Conservation (phyloP, 176 grass and related monocot genomes). For the Poa pratensis region DNA sequence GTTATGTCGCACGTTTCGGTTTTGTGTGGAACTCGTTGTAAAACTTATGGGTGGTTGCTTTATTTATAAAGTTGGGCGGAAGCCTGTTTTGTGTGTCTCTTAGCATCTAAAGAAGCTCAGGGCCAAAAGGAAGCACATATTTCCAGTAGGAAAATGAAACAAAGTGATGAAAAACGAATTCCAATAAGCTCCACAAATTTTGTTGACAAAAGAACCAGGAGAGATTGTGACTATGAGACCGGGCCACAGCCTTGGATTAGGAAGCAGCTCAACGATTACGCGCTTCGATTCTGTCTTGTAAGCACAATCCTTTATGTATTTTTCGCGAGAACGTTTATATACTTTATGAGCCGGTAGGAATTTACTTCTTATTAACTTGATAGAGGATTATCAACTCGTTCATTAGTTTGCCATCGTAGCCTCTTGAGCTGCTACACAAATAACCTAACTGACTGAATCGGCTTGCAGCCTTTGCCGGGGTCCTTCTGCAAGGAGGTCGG, state of each 20-base stretch:
- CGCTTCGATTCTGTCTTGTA: background rate
- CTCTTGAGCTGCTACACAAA: background rate
- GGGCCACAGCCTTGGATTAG: background rate
- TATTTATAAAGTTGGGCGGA: no score
- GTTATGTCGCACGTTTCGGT: no score
- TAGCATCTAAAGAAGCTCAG: background rate
- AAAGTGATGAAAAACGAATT: background rate
- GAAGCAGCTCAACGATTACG: conserved; percentile 7
- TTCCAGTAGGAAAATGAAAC: background rate
- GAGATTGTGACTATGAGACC: no score
- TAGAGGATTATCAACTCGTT: background rate
- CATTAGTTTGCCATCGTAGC: background rate
- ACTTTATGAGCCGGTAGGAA: background rate
- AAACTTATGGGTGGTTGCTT: no score
- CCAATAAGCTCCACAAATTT: background rate
- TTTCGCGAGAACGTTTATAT: background rate
- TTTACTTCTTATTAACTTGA: background rate
- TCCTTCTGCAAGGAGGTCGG: background rate
- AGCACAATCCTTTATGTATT: conserved; percentile 1
- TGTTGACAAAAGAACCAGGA: background rate
- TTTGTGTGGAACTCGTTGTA: no score
- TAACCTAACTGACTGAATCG: background rate
- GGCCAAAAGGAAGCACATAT: background rate
- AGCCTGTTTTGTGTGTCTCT: background rate
- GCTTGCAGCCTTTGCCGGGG: no score